Percentiles rank a stretch among this genome's conserved stretches.
Evolutionary conservation across 805 yeast species (phyloP).

Genomic region (Blastobotrys terrestris): DNA sequence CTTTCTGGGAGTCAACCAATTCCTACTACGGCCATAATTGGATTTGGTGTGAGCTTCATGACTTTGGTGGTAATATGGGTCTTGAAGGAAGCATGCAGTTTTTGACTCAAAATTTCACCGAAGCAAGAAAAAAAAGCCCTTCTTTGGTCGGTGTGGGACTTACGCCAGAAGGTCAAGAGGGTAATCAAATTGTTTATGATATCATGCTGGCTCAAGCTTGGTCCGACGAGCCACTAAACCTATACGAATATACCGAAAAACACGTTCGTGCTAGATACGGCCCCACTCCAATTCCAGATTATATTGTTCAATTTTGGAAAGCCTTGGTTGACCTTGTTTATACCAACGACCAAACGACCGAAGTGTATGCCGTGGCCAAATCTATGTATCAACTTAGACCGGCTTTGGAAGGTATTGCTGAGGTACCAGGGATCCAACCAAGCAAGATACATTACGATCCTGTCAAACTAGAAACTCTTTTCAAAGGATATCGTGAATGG

Average conservation of each 20-base stretch:
- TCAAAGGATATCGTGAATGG: constrained; percentile 6
- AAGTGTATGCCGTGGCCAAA: constrained; percentile 9
- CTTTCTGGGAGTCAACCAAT: constrained; percentile 9
- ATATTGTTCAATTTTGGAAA: constrained; percentile 8
- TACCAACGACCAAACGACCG: constrained; percentile 9
- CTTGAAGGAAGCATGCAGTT: constrained; percentile 12
- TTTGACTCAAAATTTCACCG: constrained; percentile 12
- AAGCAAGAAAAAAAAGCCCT: constrained; percentile 3
- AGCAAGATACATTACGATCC: constrained; percentile 9
- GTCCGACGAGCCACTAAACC: constrained; percentile 6
- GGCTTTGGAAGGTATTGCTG: constrained; percentile 6
- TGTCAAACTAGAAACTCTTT: constrained; percentile 3
- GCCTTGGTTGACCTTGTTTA: constrained; percentile 12
- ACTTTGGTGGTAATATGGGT: constrained; percentile 13
- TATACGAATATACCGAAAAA: constrained; percentile 5
- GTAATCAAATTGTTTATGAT: constrained; percentile 14
- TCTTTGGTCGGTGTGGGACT: constrained; percentile 11
- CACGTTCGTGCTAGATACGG: constrained; percentile 12
- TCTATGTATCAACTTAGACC: constrained; percentile 9
- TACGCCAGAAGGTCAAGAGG: constrained; percentile 15
- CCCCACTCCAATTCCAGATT: constrained; percentile 4
- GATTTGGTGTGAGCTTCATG: constrained; percentile 18
- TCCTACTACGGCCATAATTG: constrained; percentile 15
- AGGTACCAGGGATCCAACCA: constrained; percentile 12
- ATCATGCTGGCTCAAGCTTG: constrained; percentile 13